These are phyloP conservation scores for Stellera chamaejasme DNA, from an alignment of 345 rosid genomes.

Conservation along the genomic window DNA sequence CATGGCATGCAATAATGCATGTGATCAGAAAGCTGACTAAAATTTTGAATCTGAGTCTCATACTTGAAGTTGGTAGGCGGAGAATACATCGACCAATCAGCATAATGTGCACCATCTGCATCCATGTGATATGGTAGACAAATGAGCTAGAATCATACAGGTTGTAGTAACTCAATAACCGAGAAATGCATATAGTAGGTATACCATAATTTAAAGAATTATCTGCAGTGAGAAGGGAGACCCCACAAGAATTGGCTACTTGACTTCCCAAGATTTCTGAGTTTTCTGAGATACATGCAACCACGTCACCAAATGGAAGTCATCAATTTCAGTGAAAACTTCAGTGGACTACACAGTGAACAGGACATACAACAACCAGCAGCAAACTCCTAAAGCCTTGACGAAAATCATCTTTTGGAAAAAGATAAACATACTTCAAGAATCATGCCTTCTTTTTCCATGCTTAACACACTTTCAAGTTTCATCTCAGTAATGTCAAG, in stretches of 20 bases:
- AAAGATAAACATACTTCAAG: slow-evolving; percentile 29
- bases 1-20: no score
- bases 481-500: slow-evolving; percentile 14
- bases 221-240: slow-evolving; percentile 18
- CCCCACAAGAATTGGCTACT: slow-evolving; percentile 6
- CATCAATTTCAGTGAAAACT: slow-evolving; percentile 11
- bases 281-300: slow-evolving; percentile 20
- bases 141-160: slow-evolving; percentile 21
- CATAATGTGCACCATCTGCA: slow-evolving; percentile 12
- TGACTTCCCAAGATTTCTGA: slow-evolving; percentile 20
- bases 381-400: no score
- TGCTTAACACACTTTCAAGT: slow-evolving; percentile 17
- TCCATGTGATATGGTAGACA: slow-evolving; percentile 21
- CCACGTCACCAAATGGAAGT: slow-evolving; percentile 13
- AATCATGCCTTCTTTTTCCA: slow-evolving; percentile 15
- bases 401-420: not conserved
- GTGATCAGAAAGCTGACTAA: no score
- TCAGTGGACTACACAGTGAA: not conserved
- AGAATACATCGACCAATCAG: slow-evolving; percentile 17
- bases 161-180: slow-evolving; percentile 22
- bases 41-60: no score
- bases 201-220: slow-evolving; percentile 16
- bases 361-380: not conserved
- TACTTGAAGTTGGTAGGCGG: slow-evolving; percentile 8
- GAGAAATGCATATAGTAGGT: slow-evolving; percentile 20